Base-by-base conservation (phyloP, 768 basidiomycete species). In the Gloeopeniophorella convolvens region DNA sequence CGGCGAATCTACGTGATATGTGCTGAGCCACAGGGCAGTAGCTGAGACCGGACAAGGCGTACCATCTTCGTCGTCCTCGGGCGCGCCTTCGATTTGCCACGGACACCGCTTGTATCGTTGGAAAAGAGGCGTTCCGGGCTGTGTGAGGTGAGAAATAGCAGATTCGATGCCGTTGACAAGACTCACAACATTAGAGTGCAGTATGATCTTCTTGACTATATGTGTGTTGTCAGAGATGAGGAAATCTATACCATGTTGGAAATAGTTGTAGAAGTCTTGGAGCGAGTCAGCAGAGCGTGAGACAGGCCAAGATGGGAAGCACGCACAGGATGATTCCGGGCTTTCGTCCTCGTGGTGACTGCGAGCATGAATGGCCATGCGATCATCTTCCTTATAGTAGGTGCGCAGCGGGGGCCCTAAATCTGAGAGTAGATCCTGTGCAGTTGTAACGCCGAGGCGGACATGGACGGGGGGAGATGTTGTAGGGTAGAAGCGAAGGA, bases 81-180 rank as follows among this genome's bases (percentile, higher is more conserved):
- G 85, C 43, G 67, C 70, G 3, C 83, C 84, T 63, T 88, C 83
- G 31, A 96, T 76, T 62, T 86, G 82, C 92, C 92, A 96, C 34
- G 83, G 86, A 65, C 92, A 95, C 30, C 91, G 83, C 61, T 92
- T 89, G 63, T 94, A 92, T 11, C 84, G 75, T 62, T 96, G 92
- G 61, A 96, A 96, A 20, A 91, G 67, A 4, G 91, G 83, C 1
- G 91, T 83, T 5, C 92, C 92, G 26, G 89, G 86, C 92, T 95
- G 45, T 23, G 26, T 7, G 18, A 45, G 5, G 20, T 42, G 15
- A 54, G 28, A 41, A 24, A 36, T 34, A 13, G 20, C 2, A 20
- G 12, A 45, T 12, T 20, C 27, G 16, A 23, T 51, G 50, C n/a
- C 42, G 36, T 39, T 46, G 7, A 43, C 31, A 30, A 1, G 2